Base-by-base conservation (phyloP, 192 early-diverging fungal genomes). In the Entomortierella parvispora region DNA sequence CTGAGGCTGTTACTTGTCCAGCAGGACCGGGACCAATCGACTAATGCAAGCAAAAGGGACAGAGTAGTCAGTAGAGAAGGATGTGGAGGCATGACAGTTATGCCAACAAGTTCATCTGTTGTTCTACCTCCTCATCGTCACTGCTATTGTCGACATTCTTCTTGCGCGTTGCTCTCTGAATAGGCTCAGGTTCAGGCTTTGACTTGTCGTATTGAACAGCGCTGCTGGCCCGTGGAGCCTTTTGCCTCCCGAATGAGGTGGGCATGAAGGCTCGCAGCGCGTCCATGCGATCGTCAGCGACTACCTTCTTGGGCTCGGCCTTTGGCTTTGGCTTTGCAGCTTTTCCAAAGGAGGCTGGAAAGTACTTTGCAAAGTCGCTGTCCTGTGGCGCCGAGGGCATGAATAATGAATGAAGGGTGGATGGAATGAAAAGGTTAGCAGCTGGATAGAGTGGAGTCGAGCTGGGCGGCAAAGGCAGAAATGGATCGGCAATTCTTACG, bases 161-260 rank as follows among this genome's bases (percentile, higher is more conserved):
- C 55, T 22, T 40, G 37, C 12, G 45, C 23, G 34, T 12, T 48
- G 40, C 33, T 44, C 23, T 81, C 51, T 20, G 42, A 49, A 31
- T 71, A 51, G 31, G 46, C n/a, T 12, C 43, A 22, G 14, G 31
- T n/a, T 59, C 26, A 62, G n/a, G 10, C 47, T 14, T 34, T 23
- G 5, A 4, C 23, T 31, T n/a, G 28, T 65, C 50, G 3, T 56
- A 46, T 20, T 20, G 22, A 37, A 20, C 7, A 20, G 54, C 31
- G 31, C 28, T 47, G 47, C 40, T 40, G 44, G 50, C 6, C 25
- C 28, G 3, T 55, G 65, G 34, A 66, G 59, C 46, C 29, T 80
- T 66, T 54, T 85, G 71, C 44, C 82, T 82, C 14, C 84, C 87
- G 64, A 88, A 88, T 4, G 87, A 83, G 10, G 64, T 83, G 20